phyloP scores from a whole-genome alignment of 2,329 filamentous ascomycete species.

The Periconia sp. region DNA sequence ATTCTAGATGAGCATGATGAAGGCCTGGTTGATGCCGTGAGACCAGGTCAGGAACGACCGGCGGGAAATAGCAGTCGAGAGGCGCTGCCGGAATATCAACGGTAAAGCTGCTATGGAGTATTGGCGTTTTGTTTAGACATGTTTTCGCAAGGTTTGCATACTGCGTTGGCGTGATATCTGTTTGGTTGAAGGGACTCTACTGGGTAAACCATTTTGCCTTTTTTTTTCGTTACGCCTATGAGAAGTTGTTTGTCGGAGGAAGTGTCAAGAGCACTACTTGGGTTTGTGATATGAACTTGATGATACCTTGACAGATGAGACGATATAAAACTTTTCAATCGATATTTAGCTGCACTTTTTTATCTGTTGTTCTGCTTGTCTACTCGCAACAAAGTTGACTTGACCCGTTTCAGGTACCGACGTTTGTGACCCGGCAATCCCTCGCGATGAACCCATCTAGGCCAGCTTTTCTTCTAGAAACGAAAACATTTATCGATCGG shows the following conservation, averaged over 20 bases:
- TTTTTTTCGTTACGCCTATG: too few species aligned
- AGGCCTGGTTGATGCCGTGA: slow-evolving; percentile 30
- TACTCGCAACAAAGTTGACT: too few species aligned
- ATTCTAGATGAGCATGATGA: slow-evolving; percentile 38
- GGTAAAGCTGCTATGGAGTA: slow-evolving; percentile 9
- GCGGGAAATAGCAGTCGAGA: slow-evolving; percentile 22
- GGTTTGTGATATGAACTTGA: neutral
- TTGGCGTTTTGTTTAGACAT: neutral
- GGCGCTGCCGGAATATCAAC: slow-evolving; percentile 33
- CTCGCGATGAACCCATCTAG: too few species aligned
- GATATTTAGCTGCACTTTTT: neutral
- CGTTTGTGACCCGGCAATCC: too few species aligned
- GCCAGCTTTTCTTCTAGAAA: too few species aligned
- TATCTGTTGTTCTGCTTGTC: too few species aligned
- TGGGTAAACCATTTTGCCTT: too few species aligned
- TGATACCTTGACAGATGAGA: slow-evolving; percentile 1
- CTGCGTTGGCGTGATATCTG: neutral
- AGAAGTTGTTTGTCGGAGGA: neutral
- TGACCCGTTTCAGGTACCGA: too few species aligned
- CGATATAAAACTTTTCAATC: neutral
- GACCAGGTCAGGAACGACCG: slow-evolving; percentile 12
- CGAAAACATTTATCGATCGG: too few species aligned
- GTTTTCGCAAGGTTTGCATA: too few species aligned
- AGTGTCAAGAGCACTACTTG: neutral
- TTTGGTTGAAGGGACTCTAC: neutral